These are phyloP conservation scores for Pyrenopolyporus hunteri DNA, from an alignment of 495 filamentous ascomycete species.

Conservation along the genomic window DNA sequence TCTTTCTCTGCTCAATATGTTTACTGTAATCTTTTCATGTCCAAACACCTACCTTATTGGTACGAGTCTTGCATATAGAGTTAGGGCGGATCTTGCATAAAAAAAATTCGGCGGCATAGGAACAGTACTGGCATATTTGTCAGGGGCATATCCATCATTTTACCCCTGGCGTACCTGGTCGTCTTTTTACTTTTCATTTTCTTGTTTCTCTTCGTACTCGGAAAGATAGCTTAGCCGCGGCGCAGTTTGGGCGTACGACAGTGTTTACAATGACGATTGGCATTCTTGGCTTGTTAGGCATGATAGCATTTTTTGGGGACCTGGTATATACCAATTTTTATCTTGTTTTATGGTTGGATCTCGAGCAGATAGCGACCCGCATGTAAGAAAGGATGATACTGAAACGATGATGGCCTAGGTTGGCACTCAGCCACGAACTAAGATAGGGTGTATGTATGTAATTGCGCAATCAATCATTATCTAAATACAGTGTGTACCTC, in stretches of 20 bases:
- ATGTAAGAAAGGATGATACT: neutral
- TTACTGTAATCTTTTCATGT: conserved; percentile 24
- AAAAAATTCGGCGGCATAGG: conserved; percentile 26
- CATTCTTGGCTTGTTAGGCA: neutral
- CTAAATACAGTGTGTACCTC: neutral
- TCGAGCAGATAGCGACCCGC: conserved; percentile 2
- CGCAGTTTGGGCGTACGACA: conserved; percentile 12
- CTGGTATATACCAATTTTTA: conserved; percentile 36
- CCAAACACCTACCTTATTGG: conserved; percentile 22
- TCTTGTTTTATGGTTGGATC: neutral
- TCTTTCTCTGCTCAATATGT: conserved; percentile 13
- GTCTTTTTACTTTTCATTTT: neutral
- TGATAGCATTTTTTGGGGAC: conserved; percentile 37
- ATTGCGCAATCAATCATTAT: conserved; percentile 11
- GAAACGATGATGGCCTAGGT: neutral
- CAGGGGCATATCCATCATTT: conserved; percentile 14
- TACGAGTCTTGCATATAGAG: conserved; percentile 34
- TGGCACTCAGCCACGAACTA: neutral
- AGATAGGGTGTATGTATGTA: conserved; percentile 1
- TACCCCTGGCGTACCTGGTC: conserved; percentile 21
- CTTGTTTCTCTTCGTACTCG: neutral
- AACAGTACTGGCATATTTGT: conserved; percentile 28
- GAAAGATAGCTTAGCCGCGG: conserved; percentile 8
- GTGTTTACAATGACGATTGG: conserved; percentile 14
- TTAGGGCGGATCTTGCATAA: conserved; percentile 34